phyloP scores from a whole-genome alignment of 2,329 filamentous ascomycete genomes.

The Exutisphaerella laricina region DNA sequence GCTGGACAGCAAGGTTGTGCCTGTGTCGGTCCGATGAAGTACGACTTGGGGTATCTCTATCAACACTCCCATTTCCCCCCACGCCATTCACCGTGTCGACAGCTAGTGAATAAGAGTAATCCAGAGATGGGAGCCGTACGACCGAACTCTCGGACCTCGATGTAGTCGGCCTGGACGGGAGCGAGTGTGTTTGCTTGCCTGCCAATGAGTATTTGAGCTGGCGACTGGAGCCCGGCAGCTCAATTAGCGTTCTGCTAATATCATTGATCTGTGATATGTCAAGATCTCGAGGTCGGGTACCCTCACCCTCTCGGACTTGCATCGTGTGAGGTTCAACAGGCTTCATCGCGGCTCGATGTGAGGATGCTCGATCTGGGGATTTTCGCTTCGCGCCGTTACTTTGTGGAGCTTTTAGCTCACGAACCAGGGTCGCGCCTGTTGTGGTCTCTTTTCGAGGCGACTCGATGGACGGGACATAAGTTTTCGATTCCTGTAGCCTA shows the following conservation, averaged over 20 bases:
- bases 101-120: constrained; percentile 30
- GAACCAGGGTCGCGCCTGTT: constrained; percentile 8
- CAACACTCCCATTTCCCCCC: constrained; percentile 11
- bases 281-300: constrained; percentile 5
- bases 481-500: constrained; percentile 42
- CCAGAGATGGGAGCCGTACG: constrained; percentile 25
- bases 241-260: constrained; percentile 2
- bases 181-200: constrained; percentile 11
- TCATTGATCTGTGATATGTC: constrained; percentile 7
- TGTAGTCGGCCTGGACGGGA: constrained; percentile 19
- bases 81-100: constrained; percentile 23
- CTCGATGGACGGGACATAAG: constrained; percentile 7
- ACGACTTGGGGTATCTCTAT: constrained; percentile 8
- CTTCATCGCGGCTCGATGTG: constrained; percentile 24
- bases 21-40: constrained; percentile 13
- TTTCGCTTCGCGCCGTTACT: constrained; percentile 16
- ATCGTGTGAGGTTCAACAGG: constrained; percentile 38
- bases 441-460: constrained; percentile 9
- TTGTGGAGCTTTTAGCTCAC: constrained; percentile 13
- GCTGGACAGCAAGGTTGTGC: constrained; percentile 9
- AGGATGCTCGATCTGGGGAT: constrained; percentile 11
- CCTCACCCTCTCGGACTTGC: constrained; percentile 31
- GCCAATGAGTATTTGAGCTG: constrained; percentile 13
- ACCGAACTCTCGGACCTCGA: constrained; percentile 19
- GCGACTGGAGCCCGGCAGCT: constrained; percentile 9